Evolutionary conservation across 2,329 filamentous ascomycete species (phyloP), one percentile per base, ranked within the genome.

Genomic region (Colletotrichum sp.): DNA sequence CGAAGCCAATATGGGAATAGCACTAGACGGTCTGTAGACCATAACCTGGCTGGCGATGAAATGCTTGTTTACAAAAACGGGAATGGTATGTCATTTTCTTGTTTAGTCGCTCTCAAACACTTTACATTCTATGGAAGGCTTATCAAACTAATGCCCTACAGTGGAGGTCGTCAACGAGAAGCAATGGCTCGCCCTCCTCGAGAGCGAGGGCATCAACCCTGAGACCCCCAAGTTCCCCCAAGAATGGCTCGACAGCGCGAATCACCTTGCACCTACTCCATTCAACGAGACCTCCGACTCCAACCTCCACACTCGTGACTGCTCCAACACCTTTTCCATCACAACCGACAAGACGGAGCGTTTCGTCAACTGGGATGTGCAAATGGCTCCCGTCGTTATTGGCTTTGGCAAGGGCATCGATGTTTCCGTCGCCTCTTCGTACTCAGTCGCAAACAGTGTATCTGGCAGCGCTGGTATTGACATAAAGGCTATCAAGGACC

Each of bases 361-460:
- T 2, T 75, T 75, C 63, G 48, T 72, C 10, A 63, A 75, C 73
- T 75, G 73, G 73, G 73, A 75, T 4, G 68, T 75, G 8, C 73
- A 75, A 30, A 72, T 75, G 73, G 24, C 62, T 6, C 73, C 69
- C 13, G 69, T 69, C 4, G 68, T 75, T 6, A 63, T 43, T 18
- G 73, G 63, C 24, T 43, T 48, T 7, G 64, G 63, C 8, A 43
- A 64, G 10, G 72, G 68, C 52, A 63, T 75, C 24, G 34, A 62
- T 5, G 63, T 76, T 12, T 66, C 71, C 16, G 28, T 75, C 24
- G 64, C 56, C 5, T 28, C 38, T 10, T 62, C 55, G 24, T 75
- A 66, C 30, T 63, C 52, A 2, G 58, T 75, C 38, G 28, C 69
- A 5, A 72, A 75, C 64, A 32, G 21, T 2, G 43, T 75, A 3